phyloP scores from a whole-genome alignment of 192 early-diverging fungal species.

The Rhizophlyctis rosea region DNA sequence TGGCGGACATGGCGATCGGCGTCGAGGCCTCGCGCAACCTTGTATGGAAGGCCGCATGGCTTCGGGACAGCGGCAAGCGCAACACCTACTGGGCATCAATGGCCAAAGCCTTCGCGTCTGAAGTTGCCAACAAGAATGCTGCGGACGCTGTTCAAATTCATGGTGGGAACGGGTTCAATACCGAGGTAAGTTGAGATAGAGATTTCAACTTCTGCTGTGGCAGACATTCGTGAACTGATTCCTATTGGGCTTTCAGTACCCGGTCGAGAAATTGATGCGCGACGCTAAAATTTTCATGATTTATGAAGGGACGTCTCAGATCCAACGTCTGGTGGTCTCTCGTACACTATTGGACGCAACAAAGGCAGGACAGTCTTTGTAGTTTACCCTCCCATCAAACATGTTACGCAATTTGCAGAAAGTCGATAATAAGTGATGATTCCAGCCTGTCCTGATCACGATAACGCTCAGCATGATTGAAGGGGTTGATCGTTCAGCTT shows the following conservation, averaged over 20 bases:
- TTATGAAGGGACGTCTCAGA: slow-evolving; percentile 95
- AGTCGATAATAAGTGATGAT: neutral
- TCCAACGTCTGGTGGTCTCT: slow-evolving; percentile 90
- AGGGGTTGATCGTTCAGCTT: no score
- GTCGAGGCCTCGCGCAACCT: slow-evolving; percentile 83
- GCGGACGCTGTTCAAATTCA: slow-evolving; percentile 96
- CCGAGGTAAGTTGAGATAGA: slow-evolving; percentile 1
- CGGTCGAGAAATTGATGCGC: slow-evolving; percentile 93
- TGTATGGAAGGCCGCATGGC: slow-evolving; percentile 81
- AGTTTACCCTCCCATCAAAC: neutral
- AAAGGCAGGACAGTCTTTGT: slow-evolving; percentile 39
- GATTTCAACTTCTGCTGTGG: neutral
- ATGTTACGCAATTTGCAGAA: neutral
- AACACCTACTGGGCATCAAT: slow-evolving; percentile 95
- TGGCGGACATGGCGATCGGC: slow-evolving; percentile 96
- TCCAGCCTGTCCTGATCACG: neutral
- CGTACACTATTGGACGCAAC: slow-evolving; percentile 69
- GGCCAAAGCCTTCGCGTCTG: slow-evolving; percentile 71
- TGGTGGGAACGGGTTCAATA: slow-evolving; percentile 89
- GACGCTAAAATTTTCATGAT: slow-evolving; percentile 95
- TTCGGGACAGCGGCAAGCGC: slow-evolving; percentile 78
- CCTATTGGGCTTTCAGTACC: slow-evolving; percentile 78
- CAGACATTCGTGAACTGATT: slow-evolving; percentile 7
- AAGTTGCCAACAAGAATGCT: slow-evolving; percentile 57
- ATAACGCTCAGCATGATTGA: no score